These are phyloP conservation scores for Tagetes erecta DNA, from an alignment of 129 eudicot species.

Conservation along the genomic window DNA sequence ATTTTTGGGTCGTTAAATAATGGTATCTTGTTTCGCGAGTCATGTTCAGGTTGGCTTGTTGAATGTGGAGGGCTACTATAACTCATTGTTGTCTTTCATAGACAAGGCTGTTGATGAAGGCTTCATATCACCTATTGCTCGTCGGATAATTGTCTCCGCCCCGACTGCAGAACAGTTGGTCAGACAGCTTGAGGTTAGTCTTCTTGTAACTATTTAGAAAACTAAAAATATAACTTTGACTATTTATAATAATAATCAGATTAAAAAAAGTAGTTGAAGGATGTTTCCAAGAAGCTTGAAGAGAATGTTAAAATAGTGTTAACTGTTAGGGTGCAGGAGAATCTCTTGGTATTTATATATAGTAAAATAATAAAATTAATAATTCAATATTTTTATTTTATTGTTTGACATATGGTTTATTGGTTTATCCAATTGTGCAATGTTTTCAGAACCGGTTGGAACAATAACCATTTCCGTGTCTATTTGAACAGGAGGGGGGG, in stretches of 20 bases:
- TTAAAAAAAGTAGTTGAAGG: background rate
- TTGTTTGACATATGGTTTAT: too few species aligned
- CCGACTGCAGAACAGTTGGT: constrained; percentile 79
- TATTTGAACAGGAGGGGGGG: too few species aligned
- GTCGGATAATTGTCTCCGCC: constrained; percentile 80
- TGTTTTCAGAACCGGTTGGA: too few species aligned
- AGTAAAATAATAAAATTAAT: too few species aligned
- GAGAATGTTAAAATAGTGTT: background rate
- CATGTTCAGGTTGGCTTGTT: constrained; percentile 80
- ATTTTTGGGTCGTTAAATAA: constrained; percentile 1
- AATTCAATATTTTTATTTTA: too few species aligned
- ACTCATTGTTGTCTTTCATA: constrained; percentile 76
- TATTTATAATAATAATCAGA: background rate
- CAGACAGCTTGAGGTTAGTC: constrained; percentile 74
- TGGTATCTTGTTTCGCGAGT: constrained; percentile 21
- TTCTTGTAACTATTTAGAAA: too few species aligned
- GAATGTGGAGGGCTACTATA: constrained; percentile 92
- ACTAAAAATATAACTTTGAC: too few species aligned
- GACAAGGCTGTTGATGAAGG: constrained; percentile 99
- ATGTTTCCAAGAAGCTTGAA: background rate
- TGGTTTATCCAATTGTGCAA: too few species aligned
- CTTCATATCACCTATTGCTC: constrained; percentile 80
- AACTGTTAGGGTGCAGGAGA: background rate
- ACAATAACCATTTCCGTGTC: too few species aligned
- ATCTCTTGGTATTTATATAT: too few species aligned